Conservation (phyloP, 164 flowering plant species). For the Litsea cubeba region DNA sequence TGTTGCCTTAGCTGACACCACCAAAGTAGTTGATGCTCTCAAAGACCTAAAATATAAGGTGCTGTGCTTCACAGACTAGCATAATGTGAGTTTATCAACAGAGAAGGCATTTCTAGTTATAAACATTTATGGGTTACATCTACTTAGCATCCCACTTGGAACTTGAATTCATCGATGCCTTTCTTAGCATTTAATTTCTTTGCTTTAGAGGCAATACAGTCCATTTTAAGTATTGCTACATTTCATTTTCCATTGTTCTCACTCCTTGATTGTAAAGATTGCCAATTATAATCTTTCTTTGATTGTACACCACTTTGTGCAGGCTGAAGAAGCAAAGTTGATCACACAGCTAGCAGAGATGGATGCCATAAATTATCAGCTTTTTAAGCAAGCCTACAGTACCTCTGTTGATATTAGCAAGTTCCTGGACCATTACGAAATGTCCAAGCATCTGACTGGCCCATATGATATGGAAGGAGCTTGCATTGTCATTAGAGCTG, state of each 20-base stretch:
- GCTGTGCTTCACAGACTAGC: slow-evolving; percentile 11
- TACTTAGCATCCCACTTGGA: not conserved
- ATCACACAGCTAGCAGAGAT: slow-evolving; percentile 67
- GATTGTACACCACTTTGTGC: slow-evolving; percentile 11
- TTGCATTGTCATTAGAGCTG: slow-evolving; percentile 53
- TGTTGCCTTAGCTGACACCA: slow-evolving; percentile 53
- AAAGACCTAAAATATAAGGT: slow-evolving; percentile 79
- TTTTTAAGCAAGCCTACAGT: slow-evolving; percentile 75
- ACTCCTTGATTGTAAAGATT: not conserved
- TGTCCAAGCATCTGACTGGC: slow-evolving; percentile 69
- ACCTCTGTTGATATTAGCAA: slow-evolving; percentile 64
- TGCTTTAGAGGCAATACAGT: not conserved
- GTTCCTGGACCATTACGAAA: slow-evolving; percentile 70
- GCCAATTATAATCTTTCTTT: not conserved
- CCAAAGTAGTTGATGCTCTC: slow-evolving; percentile 64
- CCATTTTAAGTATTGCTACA: not conserved
- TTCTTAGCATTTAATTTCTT: not conserved
- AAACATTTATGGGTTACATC: not conserved
- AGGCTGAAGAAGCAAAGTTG: slow-evolving; percentile 91
- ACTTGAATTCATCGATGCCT: slow-evolving; percentile 2
- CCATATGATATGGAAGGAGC: slow-evolving; percentile 83
- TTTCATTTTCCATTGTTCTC: not conserved
- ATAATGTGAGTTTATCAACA: slow-evolving; percentile 8
- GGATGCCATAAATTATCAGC: slow-evolving; percentile 55
- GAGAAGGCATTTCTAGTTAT: not conserved